Evolutionary conservation across 345 rosid genomes (phyloP).

Genomic region (Lepidium aucheri): DNA sequence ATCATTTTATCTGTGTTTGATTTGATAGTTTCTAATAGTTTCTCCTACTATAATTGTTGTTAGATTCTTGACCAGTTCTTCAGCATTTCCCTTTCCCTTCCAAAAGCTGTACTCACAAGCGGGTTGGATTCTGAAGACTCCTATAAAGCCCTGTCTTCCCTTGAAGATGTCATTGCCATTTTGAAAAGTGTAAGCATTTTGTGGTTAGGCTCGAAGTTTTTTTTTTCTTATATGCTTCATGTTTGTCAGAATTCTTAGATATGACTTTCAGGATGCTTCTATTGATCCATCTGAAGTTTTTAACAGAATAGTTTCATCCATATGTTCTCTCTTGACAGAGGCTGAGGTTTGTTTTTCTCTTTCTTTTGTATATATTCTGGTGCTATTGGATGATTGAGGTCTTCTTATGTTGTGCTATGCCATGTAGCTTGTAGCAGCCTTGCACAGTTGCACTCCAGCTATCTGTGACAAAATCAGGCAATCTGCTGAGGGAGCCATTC

Average conservation of each 20-base stretch:
- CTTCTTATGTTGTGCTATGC: slow-evolving; percentile 21
- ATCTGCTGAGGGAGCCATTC: slow-evolving; percentile 94
- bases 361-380: slow-evolving; percentile 6
- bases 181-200: slow-evolving; percentile 58
- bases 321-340: slow-evolving; percentile 58
- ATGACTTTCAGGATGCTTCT: slow-evolving; percentile 75
- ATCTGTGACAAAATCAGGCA: slow-evolving; percentile 82
- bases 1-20: not conserved
- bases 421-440: slow-evolving; percentile 76
- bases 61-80: slow-evolving; percentile 93
- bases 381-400: slow-evolving; percentile 5
- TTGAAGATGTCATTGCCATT: slow-evolving; percentile 94
- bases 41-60: slow-evolving; percentile 8
- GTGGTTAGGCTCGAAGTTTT: slow-evolving; percentile 11
- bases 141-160: slow-evolving; percentile 76
- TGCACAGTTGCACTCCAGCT: slow-evolving; percentile 66
- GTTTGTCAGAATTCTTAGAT: not conserved
- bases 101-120: slow-evolving; percentile 54
- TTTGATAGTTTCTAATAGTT: slow-evolving; percentile 4
- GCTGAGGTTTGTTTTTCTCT: slow-evolving; percentile 57
- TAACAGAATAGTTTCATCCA: slow-evolving; percentile 81
- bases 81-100: slow-evolving; percentile 89
- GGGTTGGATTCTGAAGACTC: slow-evolving; percentile 57
- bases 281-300: slow-evolving; percentile 98
- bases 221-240: slow-evolving; percentile 6